Evolutionary conservation across 306 rosid genomes (phyloP), one percentile per base, ranked within the genome.

Genomic region (Nissolia schottii): DNA sequence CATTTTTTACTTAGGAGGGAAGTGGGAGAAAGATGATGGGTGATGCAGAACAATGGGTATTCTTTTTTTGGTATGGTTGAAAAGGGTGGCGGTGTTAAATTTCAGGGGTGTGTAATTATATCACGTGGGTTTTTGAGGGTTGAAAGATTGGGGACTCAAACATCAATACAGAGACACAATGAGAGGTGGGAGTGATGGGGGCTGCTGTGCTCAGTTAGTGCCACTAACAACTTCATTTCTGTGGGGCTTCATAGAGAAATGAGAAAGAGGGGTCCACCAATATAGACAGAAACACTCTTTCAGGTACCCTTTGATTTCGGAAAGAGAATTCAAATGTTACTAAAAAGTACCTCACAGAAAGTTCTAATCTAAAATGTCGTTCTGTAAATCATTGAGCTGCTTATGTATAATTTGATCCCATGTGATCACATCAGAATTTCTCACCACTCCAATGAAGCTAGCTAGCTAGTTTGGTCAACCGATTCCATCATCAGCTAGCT

Each of bases 401-500:
- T n/a, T n/a, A n/a, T n/a, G n/a, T n/a, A n/a, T n/a, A n/a, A n/a
- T n/a, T n/a, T n/a, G n/a, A n/a, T n/a, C n/a, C n/a, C n/a, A n/a
- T n/a, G n/a, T n/a, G n/a, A n/a, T n/a, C n/a, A n/a, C n/a, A n/a
- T n/a, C n/a, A n/a, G n/a, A n/a, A n/a, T n/a, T n/a, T n/a, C n/a
- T n/a, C n/a, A 75, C 85, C 45, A 73, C 82, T 49, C 63, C 82
- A 66, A 77, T 28, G 13, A 27, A 14, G 28, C 40, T 69, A 25
- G 15, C n/a, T n/a, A n/a, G n/a, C n/a, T n/a, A n/a, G 7, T 77
- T 76, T 73, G 85, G 85, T 77, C 90, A 81, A 83, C 88, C 53
- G 38, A 73, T 67, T 63, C 41, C 45, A 46, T 55, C 24, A 45
- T 13, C 40, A 5, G 15, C 15, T 55, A 45, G 50, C 29, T 19